Evolutionary conservation across 2,329 filamentous ascomycete species (phyloP).

Genomic region (Periconia sp.): DNA sequence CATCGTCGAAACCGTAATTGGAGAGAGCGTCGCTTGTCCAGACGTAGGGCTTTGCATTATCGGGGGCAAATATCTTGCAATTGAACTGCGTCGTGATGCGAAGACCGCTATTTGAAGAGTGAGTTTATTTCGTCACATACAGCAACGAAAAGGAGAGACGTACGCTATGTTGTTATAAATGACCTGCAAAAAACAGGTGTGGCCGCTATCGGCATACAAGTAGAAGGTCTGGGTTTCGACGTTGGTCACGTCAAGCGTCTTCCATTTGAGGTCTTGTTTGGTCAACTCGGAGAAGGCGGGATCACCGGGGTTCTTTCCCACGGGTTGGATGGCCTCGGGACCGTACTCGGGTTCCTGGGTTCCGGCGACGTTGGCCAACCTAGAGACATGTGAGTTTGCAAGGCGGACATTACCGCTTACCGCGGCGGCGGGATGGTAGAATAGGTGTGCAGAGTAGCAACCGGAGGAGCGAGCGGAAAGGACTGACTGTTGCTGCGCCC

Average conservation of each 20-base stretch:
- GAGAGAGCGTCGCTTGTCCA: conserved; percentile 82
- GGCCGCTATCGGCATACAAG: conserved; percentile 75
- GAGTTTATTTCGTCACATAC: conserved; percentile 11
- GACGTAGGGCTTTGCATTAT: conserved; percentile 70
- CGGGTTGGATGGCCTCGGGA: conserved; percentile 80
- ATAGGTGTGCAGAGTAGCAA: conserved; percentile 3
- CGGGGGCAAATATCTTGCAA: conserved; percentile 83
- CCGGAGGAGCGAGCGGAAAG: conserved; percentile 9
- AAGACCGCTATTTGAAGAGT: conserved; percentile 67
- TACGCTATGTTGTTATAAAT: conserved; percentile 98
- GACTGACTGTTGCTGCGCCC: conserved; percentile 87
- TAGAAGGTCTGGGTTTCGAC: conserved; percentile 98
- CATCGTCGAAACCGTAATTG: conserved; percentile 81
- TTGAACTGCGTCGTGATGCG: conserved; percentile 93
- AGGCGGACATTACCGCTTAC: conserved; percentile 9
- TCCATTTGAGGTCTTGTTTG: conserved; percentile 81
- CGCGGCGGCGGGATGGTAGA: conserved; percentile 12
- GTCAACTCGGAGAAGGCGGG: conserved; percentile 79
- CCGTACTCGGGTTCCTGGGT: conserved; percentile 97
- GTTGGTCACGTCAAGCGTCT: conserved; percentile 75
- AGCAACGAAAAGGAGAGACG: conserved; percentile 42
- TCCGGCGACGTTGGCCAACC: conserved; percentile 77
- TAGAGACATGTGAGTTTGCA: conserved; percentile 32
- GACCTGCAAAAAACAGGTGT: conserved; percentile 79
- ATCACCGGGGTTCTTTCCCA: conserved; percentile 76